phyloP scores from a whole-genome alignment of 768 basidiomycete species.

The Tricholoma furcatifolium region DNA sequence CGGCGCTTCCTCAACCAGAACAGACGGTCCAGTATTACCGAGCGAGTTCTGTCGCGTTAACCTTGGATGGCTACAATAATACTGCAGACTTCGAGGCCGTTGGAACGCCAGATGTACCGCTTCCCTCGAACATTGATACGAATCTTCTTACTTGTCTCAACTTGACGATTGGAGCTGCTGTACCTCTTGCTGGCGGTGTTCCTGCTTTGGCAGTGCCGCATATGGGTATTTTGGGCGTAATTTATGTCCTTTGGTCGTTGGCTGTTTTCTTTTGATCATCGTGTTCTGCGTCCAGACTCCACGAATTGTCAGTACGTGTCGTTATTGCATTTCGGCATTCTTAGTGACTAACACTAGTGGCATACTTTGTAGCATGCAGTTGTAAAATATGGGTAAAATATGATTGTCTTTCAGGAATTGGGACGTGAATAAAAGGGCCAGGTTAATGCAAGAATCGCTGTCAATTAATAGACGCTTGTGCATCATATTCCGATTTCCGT shows the following conservation, averaged over 20 bases:
- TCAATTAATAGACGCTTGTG: no score
- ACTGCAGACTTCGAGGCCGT: conserved; percentile 45
- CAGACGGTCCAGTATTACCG: conserved; percentile 68
- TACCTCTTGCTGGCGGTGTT: conserved; percentile 51
- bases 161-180: conserved; percentile 54
- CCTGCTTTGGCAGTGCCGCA: conserved; percentile 15
- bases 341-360: no score
- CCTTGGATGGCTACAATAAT: conserved; percentile 68
- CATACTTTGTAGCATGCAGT: no score
- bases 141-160: conserved; percentile 59
- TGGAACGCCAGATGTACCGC: conserved; percentile 42
- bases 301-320: no score
- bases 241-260: conserved; percentile 25
- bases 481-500: no score
- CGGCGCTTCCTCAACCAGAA: conserved; percentile 40
- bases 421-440: no score
- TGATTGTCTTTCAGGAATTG: no score
- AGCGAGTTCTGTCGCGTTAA: conserved; percentile 58
- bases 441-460: no score
- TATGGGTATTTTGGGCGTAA: conserved; percentile 19
- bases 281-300: no score
- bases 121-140: conserved; percentile 52
- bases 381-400: no score
- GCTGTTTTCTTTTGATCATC: no score
- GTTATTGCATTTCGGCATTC: no score